Percentiles rank a stretch among this genome's conserved stretches.
Evolutionary conservation across 257 asterid genomes (phyloP).

Genomic region (Pogostemon cablin): DNA sequence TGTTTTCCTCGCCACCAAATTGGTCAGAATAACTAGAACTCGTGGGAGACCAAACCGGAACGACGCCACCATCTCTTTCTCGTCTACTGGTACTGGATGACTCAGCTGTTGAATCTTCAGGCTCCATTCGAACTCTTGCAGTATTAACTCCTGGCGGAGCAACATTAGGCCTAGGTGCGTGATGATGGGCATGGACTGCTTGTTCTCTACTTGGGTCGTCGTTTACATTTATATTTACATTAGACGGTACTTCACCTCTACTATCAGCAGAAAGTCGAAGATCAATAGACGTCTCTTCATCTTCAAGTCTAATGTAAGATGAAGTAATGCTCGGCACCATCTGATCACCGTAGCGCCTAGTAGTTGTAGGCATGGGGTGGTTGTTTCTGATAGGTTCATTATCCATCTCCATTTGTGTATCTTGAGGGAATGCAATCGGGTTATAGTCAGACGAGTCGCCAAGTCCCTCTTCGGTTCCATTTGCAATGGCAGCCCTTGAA

Average conservation of each 20-base stretch:
- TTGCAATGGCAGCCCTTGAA: conserved; percentile 57
- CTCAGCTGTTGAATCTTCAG: conserved; percentile 91
- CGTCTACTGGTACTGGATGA: conserved; percentile 61
- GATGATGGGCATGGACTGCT: conserved; percentile 28
- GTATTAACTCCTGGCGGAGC: conserved; percentile 35
- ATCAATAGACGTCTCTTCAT: conserved; percentile 56
- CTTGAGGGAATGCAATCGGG: conserved; percentile 76
- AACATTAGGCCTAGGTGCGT: conserved; percentile 27
- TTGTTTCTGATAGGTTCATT: conserved; percentile 58
- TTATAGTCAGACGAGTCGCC: conserved; percentile 80
- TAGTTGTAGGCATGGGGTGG: conserved; percentile 37
- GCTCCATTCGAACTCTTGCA: conserved; percentile 52
- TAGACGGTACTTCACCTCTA: conserved; percentile 84
- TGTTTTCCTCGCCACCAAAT: conserved; percentile 56
- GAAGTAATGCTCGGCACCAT: conserved; percentile 96
- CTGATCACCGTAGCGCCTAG: conserved; percentile 62
- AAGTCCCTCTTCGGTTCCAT: conserved; percentile 90
- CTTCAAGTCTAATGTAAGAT: conserved; percentile 61
- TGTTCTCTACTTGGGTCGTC: conserved; percentile 48
- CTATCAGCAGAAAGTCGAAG: conserved; percentile 50
- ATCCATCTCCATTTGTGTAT: conserved; percentile 68
- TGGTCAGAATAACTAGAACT: conserved; percentile 66
- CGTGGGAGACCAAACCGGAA: conserved; percentile 93
- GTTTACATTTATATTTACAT: conserved; percentile 44
- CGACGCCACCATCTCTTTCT: conserved; percentile 73